A percentile compares a stretch with the other conserved stretches of the same genome.
Conservation (phyloP, 2,329 filamentous ascomycete species). For the Nemania sp. region DNA sequence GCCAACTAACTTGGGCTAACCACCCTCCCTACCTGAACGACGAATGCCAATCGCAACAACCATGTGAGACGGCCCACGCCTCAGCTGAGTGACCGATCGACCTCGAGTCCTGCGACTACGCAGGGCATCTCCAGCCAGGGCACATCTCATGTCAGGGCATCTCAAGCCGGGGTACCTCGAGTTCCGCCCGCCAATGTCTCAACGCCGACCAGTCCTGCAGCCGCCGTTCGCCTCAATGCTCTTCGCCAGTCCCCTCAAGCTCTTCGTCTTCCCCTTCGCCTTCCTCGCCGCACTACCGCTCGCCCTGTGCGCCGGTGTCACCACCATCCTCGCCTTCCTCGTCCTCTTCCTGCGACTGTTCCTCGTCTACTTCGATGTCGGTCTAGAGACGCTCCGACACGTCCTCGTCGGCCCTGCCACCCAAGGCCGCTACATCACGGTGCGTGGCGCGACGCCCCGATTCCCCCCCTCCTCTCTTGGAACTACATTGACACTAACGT, state of each 20-base stretch:
- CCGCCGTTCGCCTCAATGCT: conserved; percentile 47
- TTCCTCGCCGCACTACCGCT: conserved; percentile 66
- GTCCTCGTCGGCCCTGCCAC: conserved; percentile 52
- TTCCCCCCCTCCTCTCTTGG: background rate
- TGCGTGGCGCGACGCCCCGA: conserved; percentile 1
- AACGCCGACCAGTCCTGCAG: conserved; percentile 5
- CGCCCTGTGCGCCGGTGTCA: conserved; percentile 65
- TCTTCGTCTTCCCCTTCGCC: conserved; percentile 64
- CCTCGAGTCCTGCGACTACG: conserved; percentile 16
- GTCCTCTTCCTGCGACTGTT: conserved; percentile 64
- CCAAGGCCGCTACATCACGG: conserved; percentile 37
- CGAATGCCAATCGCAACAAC: conserved; percentile 17
- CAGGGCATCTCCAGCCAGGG: too few species aligned
- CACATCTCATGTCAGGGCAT: too few species aligned
- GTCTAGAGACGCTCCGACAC: conserved; percentile 60
- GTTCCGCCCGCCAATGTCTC: conserved; percentile 11
- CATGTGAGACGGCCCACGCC: conserved; percentile 33
- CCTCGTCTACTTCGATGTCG: conserved; percentile 67
- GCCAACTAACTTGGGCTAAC: too few species aligned
- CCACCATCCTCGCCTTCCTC: conserved; percentile 64
- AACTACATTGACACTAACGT: background rate
- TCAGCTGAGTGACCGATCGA: conserved; percentile 10
- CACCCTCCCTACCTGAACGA: background rate
- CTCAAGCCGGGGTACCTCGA: conserved; percentile 4
- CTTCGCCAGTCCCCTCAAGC: conserved; percentile 58